Percentiles rank a stretch among this genome's conserved stretches.
Conservation (phyloP, 371 early-diverging fungal genomes). For the Lichtheimia ornata region DNA sequence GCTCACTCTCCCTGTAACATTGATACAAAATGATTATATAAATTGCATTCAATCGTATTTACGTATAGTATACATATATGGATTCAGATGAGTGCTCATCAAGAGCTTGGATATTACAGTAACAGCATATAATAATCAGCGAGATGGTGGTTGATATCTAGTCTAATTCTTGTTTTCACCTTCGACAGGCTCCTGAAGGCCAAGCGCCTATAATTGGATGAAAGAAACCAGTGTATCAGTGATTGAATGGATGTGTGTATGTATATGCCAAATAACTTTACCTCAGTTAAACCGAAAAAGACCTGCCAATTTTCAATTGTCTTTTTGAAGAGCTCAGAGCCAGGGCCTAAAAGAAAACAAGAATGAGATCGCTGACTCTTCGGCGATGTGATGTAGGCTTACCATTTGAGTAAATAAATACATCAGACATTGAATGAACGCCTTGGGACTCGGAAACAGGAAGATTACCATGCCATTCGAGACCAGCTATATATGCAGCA, state of each 20-base stretch:
- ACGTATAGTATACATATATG: no score
- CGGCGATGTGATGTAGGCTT: neutral
- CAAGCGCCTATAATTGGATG: neutral
- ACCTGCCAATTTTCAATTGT: slow-evolving; percentile 64
- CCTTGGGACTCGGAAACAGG: slow-evolving; percentile 36
- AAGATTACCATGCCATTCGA: slow-evolving; percentile 42
- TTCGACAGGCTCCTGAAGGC: neutral
- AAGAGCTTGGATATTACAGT: no score
- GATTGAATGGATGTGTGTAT: neutral
- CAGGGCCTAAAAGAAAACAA: slow-evolving; percentile 28
- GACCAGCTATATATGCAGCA: slow-evolving; percentile 32
- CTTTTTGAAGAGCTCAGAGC: slow-evolving; percentile 54
- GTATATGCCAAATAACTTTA: neutral
- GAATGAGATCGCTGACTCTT: neutral
- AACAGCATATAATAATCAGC: no score
- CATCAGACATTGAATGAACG: slow-evolving; percentile 65
- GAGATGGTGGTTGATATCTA: no score
- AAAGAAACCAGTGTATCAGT: neutral
- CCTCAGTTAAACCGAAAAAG: slow-evolving; percentile 59
- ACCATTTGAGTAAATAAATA: slow-evolving; percentile 56
- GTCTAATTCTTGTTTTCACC: no score
- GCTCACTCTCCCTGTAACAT: no score
- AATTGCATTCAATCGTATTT: no score
- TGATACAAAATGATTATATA: no score
- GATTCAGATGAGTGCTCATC: no score